A percentile compares a stretch with the other conserved stretches of the same genome.
Conservation (phyloP, 129 eudicot species). For the Lactuca sativa region DNA sequence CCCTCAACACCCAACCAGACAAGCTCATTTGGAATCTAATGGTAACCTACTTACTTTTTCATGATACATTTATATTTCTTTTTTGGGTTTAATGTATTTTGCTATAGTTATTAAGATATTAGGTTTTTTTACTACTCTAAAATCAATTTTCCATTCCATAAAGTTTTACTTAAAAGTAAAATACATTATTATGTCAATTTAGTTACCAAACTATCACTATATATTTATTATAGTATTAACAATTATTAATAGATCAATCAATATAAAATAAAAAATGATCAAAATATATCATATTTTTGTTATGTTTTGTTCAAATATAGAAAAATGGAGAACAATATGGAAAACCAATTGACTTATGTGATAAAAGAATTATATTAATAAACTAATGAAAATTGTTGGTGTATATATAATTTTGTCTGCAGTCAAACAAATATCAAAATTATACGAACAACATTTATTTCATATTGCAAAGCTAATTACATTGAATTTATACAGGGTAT, state of each 20-base stretch:
- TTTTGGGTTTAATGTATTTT: background rate
- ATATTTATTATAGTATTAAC: too few species aligned
- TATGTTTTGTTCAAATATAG: too few species aligned
- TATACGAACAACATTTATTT: background rate
- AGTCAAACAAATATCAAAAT: background rate
- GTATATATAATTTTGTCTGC: background rate
- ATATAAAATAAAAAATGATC: background rate
- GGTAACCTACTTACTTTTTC: constrained; percentile 37
- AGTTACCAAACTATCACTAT: too few species aligned
- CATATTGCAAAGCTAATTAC: background rate
- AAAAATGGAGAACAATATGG: too few species aligned
- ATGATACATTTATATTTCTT: too few species aligned
- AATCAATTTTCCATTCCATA: too few species aligned
- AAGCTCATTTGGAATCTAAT: constrained; percentile 96
- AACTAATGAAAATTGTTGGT: background rate
- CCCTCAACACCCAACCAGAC: constrained; percentile 90
- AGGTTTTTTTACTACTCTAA: background rate
- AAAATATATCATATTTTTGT: background rate
- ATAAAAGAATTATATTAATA: background rate
- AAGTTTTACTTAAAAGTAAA: background rate
- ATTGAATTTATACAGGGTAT: constrained; percentile 54
- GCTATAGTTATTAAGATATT: background rate
- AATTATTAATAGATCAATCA: too few species aligned
- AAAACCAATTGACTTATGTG: too few species aligned
- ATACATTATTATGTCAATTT: too few species aligned